Percentiles rank a stretch among this genome's conserved stretches.
phyloP scores from a whole-genome alignment of 257 asterid species.

The Solanum megistacrolobum region DNA sequence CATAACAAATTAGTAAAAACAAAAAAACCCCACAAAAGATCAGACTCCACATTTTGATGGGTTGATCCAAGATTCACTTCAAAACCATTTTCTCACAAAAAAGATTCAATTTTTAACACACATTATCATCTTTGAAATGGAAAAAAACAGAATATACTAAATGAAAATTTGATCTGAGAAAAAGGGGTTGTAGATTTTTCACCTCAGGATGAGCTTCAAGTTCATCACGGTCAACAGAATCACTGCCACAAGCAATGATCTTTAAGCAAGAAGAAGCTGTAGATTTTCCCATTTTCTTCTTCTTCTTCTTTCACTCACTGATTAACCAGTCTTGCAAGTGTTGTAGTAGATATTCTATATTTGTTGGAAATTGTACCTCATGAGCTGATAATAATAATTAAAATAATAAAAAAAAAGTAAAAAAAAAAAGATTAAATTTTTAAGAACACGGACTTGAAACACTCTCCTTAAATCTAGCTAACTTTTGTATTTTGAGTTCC shows the following conservation, averaged over 20 bases:
- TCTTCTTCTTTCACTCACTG: neutral
- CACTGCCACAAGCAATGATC: constrained; percentile 66
- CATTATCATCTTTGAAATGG: neutral
- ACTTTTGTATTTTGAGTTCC: constrained; percentile 41
- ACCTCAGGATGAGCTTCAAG: constrained; percentile 45
- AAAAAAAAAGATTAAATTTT: neutral
- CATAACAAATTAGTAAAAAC: neutral
- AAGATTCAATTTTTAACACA: neutral
- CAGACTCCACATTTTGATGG: neutral
- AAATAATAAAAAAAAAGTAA: too few species aligned
- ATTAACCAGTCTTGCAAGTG: neutral
- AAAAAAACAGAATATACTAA: neutral
- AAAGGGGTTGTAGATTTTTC: neutral
- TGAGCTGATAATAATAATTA: constrained; percentile 10
- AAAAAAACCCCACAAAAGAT: neutral
- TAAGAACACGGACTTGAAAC: constrained; percentile 40
- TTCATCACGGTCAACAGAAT: constrained; percentile 54
- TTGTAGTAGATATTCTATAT: neutral
- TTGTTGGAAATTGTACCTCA: constrained; percentile 32
- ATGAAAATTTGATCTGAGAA: neutral
- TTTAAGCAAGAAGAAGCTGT: constrained; percentile 62
- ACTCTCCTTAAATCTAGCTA: constrained; percentile 35
- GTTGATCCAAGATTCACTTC: neutral
- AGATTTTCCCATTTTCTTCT: constrained; percentile 53
- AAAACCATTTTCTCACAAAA: neutral